Conservation (phyloP, 1,284 basidiomycete species). For the Exobasidium rhododendri region DNA sequence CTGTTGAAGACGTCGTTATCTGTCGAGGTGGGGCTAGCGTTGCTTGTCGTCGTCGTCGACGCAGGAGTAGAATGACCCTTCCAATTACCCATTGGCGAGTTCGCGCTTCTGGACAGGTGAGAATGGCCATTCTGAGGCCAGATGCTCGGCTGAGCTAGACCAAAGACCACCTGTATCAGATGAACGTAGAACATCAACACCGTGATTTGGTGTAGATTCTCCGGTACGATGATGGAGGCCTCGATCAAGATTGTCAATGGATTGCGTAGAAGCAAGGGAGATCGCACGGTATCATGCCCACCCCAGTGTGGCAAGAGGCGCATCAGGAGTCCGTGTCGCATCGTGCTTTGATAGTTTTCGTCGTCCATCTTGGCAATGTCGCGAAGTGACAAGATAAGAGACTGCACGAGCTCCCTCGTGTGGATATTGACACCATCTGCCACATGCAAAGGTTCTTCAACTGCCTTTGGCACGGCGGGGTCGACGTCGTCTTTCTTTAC, state of each 20-base stretch:
- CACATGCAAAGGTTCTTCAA: slow-evolving; percentile 27
- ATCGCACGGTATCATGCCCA: slow-evolving; percentile 45
- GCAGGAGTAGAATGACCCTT: slow-evolving; percentile 27
- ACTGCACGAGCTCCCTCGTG: slow-evolving; percentile 36
- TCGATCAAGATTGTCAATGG: slow-evolving; percentile 51
- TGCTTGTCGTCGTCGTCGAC: slow-evolving; percentile 23
- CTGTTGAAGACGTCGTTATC: slow-evolving; percentile 18
- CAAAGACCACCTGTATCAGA: slow-evolving; percentile 51
- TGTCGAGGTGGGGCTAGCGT: slow-evolving; percentile 9
- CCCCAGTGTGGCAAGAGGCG: slow-evolving; percentile 53
- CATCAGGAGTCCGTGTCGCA: slow-evolving; percentile 50
- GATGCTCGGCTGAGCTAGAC: slow-evolving; percentile 49
- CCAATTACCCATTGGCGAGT: background rate
- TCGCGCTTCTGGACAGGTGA: background rate
- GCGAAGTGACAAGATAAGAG: slow-evolving; percentile 39
- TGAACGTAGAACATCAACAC: slow-evolving; percentile 52
- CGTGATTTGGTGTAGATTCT: slow-evolving; percentile 45
- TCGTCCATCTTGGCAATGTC: slow-evolving; percentile 24
- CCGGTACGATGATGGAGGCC: slow-evolving; percentile 44
- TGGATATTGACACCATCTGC: slow-evolving; percentile 35
- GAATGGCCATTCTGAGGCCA: slow-evolving; percentile 34
- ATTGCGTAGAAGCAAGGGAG: slow-evolving; percentile 47
- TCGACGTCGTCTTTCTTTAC: background rate
- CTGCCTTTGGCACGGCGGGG: slow-evolving; percentile 26
- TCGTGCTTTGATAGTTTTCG: slow-evolving; percentile 14